Evolutionary conservation across 768 basidiomycete species (phyloP).

Genomic region (Tephrocybe rancida): DNA sequence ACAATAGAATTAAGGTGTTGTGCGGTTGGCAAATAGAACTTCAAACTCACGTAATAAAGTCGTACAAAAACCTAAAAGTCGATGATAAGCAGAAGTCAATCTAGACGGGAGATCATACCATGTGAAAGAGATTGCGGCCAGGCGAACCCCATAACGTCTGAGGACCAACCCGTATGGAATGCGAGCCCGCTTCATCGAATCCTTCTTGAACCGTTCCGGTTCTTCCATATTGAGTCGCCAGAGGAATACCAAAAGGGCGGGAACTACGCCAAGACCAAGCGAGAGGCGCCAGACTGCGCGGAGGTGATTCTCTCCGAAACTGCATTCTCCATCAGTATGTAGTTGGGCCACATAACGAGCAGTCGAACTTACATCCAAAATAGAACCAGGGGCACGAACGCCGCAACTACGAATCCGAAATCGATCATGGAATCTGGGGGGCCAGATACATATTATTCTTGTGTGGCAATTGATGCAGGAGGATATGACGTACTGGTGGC

Average conservation of each 20-base stretch:
- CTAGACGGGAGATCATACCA: slow-evolving; percentile 49
- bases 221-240: slow-evolving; percentile 90
- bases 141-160: slow-evolving; percentile 76
- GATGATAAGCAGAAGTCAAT: neutral
- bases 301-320: slow-evolving; percentile 79
- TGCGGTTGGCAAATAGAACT: neutral
- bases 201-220: slow-evolving; percentile 69
- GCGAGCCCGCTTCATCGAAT: slow-evolving; percentile 74
- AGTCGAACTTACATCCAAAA: slow-evolving; percentile 76
- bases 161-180: slow-evolving; percentile 81
- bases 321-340: slow-evolving; percentile 25
- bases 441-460: neutral
- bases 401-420: slow-evolving; percentile 74
- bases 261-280: slow-evolving; percentile 81
- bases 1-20: neutral
- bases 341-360: neutral
- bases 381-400: slow-evolving; percentile 83
- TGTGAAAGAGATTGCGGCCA: slow-evolving; percentile 72
- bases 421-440: slow-evolving; percentile 81
- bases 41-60: slow-evolving; percentile 69
- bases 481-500: slow-evolving; percentile 71
- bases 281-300: slow-evolving; percentile 88
- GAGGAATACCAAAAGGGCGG: slow-evolving; percentile 78
- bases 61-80: slow-evolving; percentile 66
- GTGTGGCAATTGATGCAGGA: neutral